These are phyloP conservation scores for Fraxinus americana DNA, from an alignment of 257 asterid genomes.

Conservation along the genomic window DNA sequence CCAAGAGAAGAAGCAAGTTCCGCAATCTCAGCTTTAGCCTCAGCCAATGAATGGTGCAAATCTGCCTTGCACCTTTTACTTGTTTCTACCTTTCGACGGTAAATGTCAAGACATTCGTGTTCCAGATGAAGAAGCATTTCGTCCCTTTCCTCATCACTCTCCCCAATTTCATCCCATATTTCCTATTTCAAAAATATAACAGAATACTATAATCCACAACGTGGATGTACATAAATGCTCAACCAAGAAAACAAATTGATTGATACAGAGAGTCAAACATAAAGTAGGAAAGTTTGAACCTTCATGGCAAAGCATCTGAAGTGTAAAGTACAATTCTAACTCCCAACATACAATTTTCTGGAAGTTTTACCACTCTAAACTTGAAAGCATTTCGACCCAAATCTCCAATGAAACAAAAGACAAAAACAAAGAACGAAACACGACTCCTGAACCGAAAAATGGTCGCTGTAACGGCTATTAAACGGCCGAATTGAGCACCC, in stretches of 20 bases:
- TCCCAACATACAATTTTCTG: background rate
- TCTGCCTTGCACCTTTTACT: conserved; percentile 65
- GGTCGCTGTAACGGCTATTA: background rate
- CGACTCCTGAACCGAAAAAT: background rate
- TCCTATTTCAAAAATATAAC: conserved; percentile 39
- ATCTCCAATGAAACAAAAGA: background rate
- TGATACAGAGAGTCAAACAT: background rate
- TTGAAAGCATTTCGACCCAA: background rate
- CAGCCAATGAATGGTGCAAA: conserved; percentile 58
- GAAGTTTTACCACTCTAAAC: background rate
- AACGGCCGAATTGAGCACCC: background rate
- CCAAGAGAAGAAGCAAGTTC: conserved; percentile 65
- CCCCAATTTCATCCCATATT: conserved; percentile 85
- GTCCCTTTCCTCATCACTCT: conserved; percentile 66
- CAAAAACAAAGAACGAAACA: background rate
- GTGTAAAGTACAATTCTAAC: background rate
- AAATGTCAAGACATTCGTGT: conserved; percentile 81
- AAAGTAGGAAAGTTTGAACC: background rate
- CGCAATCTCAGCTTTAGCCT: conserved; percentile 65
- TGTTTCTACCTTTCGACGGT: conserved; percentile 63
- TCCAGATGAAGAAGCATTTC: conserved; percentile 75
- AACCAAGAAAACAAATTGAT: background rate
- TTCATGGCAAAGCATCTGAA: background rate
- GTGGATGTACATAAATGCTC: background rate
- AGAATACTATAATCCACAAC: background rate